Base-by-base conservation (phyloP, 148 eudicot genomes). In the Cornus kousa region DNA sequence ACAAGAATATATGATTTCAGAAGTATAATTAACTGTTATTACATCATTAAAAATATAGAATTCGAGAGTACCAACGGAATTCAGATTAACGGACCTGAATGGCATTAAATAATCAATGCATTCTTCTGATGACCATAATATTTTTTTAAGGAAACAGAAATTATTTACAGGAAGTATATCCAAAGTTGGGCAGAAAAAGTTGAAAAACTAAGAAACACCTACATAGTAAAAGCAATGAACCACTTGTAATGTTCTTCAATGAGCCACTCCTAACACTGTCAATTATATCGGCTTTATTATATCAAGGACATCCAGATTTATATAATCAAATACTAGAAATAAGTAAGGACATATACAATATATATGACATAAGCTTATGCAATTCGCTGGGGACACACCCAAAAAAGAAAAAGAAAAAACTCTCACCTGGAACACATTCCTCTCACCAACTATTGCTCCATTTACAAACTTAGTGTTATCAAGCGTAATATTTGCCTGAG, bases 391-490 rank as follows among this genome's bases (percentile, higher is more conserved):
- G 79, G 93, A 95, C 71, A 93, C 95, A 7, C 48, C 48, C 48
- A 43, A 43, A 43, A 43, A 43, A 43, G 1, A 28, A 28, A 28
- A 28, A 28, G 0, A 43, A 28, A 28, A 28, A 28, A 28, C 28
- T 74, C 80, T 84, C 71, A 90, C 99, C 93, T 95, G 99, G 78
- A 95, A 95, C 73, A 95, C 97, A 89, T 95, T 90, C 80, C 99
- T 89, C 70, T 93, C 97, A 78, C 99, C 99, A 86, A 93, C 93
- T 72, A 95, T 87, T 74, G 97, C 90, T 82, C 99, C 99, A 87
- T 95, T 95, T 64, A 95, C 90, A 87, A 93, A 95, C 86, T 87
- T 89, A 50, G 99, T 95, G 83, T 95, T 95, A 80, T 95, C 99
- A 70, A 95, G 91, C 9, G 97, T 95, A 68, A 95, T 92, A 84